These are phyloP conservation scores for Fraxinus cuspidata DNA, from an alignment of 257 asterid species.

Conservation along the genomic window DNA sequence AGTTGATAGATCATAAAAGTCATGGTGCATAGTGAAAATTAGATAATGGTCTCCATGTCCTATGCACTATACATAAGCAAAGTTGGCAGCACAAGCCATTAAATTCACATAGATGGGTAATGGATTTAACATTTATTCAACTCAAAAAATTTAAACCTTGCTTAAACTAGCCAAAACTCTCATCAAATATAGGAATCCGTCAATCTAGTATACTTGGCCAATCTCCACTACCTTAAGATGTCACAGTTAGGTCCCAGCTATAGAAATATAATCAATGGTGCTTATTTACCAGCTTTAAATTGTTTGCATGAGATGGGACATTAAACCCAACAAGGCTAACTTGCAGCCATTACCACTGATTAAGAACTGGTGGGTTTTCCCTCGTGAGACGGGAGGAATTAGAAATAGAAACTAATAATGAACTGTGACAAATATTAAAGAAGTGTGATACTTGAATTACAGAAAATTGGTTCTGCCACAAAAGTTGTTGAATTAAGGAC, in stretches of 20 bases:
- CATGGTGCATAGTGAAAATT: constrained; percentile 8
- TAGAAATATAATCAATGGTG: neutral
- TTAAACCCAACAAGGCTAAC: neutral
- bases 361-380: neutral
- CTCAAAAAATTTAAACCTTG: neutral
- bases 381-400: neutral
- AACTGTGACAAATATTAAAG: neutral
- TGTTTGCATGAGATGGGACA: too few relatives aligned
- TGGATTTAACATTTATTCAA: neutral
- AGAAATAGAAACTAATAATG: neutral
- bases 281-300: neutral
- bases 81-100: neutral
- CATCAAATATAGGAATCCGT: neutral
- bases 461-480: neutral
- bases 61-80: neutral
- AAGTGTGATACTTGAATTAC: neutral
- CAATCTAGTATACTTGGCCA: neutral
- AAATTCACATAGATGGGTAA: neutral
- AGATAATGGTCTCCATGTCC: neutral
- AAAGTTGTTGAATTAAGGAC: neutral
- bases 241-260: neutral
- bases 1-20: neutral
- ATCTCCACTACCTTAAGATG: neutral
- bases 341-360: neutral
- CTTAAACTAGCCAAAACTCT: neutral